These are phyloP conservation scores for Exophiala sp. DNA, from an alignment of 2,329 filamentous ascomycete genomes.

Conservation along the genomic window DNA sequence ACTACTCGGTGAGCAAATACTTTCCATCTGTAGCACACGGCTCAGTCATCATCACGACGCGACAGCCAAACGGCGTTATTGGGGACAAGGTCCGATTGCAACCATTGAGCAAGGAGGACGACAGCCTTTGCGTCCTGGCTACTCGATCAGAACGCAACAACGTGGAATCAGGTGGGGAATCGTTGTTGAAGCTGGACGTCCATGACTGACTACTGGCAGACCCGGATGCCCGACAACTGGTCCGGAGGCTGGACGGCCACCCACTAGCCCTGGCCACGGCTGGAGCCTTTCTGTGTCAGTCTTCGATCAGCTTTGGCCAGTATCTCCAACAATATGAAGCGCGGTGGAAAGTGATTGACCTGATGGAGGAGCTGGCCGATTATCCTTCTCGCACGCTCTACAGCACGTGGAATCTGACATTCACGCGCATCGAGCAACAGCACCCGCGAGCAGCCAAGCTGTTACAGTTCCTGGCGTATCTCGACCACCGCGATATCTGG, in stretches of 20 bases:
- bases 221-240: conserved; percentile 27
- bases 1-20: conserved; percentile 18
- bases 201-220: neutral
- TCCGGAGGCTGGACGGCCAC: conserved; percentile 41
- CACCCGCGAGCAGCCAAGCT: conserved; percentile 32
- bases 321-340: conserved; percentile 42
- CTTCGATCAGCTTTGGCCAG: conserved; percentile 34
- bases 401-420: conserved; percentile 25
- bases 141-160: conserved; percentile 10
- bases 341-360: conserved; percentile 33
- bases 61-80: conserved; percentile 9
- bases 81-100: conserved; percentile 10
- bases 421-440: conserved; percentile 9
- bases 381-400: conserved; percentile 17
- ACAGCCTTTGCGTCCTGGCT: conserved; percentile 16
- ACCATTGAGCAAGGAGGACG: conserved; percentile 5
- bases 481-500: conserved; percentile 46
- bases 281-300: conserved; percentile 43
- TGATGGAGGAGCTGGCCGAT: conserved; percentile 3
- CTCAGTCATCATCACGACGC: conserved; percentile 26
- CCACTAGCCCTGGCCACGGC: conserved; percentile 49
- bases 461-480: conserved; percentile 42
- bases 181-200: neutral
- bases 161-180: conserved; percentile 8
- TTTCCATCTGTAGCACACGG: conserved; percentile 20